phyloP scores from a whole-genome alignment of 148 eudicot species.

The Persicaria maculosa region DNA sequence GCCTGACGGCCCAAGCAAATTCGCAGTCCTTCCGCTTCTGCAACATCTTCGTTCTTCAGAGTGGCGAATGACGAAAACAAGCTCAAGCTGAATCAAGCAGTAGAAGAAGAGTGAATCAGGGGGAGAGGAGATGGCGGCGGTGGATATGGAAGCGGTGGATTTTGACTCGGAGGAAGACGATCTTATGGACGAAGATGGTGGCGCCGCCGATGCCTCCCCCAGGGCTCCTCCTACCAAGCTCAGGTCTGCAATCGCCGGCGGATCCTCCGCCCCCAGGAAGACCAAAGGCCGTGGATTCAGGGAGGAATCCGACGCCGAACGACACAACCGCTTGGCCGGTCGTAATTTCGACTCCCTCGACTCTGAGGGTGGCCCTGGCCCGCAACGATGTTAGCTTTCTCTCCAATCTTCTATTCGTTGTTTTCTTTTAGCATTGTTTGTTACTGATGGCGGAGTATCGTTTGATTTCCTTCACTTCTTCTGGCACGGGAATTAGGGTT shows the following conservation, averaged over 20 bases:
- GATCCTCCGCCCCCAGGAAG: constrained; percentile 25
- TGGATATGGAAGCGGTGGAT: constrained; percentile 76
- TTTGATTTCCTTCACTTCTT: background rate
- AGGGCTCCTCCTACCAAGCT: constrained; percentile 45
- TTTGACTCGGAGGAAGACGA: constrained; percentile 91
- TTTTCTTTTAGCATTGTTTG: background rate
- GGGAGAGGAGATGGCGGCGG: constrained; percentile 38
- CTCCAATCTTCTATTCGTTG: background rate
- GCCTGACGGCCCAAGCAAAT: too few species aligned
- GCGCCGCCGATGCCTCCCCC: constrained; percentile 31
- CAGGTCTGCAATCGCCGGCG: constrained; percentile 70
- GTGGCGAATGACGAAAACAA: background rate
- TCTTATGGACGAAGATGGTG: constrained; percentile 84
- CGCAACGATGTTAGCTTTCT: constrained; percentile 56
- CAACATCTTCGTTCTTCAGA: background rate
- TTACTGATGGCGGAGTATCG: background rate
- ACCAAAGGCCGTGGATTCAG: constrained; percentile 83
- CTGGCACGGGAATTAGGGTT: background rate
- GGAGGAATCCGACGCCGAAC: constrained; percentile 45
- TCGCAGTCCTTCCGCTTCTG: background rate
- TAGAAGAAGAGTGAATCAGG: background rate
- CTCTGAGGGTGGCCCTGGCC: constrained; percentile 76
- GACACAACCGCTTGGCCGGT: constrained; percentile 40
- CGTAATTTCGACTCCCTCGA: constrained; percentile 62
- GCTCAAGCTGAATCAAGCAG: background rate